Evolutionary conservation across 495 filamentous ascomycete genomes (phyloP).

Genomic region (Neurospora sp.): DNA sequence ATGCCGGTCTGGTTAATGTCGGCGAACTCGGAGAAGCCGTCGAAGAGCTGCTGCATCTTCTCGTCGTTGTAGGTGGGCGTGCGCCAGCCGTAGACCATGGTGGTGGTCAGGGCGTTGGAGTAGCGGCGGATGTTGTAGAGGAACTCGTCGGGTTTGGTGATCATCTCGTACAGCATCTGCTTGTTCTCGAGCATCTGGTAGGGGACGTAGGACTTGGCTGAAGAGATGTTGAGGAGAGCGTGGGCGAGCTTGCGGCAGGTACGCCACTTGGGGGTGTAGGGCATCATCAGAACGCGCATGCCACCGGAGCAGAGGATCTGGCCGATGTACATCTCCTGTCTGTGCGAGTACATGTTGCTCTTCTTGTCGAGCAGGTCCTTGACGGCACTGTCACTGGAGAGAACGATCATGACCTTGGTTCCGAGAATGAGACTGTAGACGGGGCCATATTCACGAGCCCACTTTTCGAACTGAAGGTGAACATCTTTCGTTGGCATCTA

Average conservation of each 20-base stretch:
- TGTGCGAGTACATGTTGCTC: conserved; percentile 27
- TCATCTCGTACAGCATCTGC: conserved; percentile 37
- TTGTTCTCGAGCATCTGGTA: conserved; percentile 45
- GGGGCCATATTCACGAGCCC: conserved; percentile 30
- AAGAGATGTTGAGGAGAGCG: conserved; percentile 33
- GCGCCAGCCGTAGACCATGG: conserved; percentile 47
- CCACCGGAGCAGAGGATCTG: conserved; percentile 25
- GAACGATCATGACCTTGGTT: conserved; percentile 25
- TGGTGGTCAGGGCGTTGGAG: conserved; percentile 44
- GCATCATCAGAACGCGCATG: conserved; percentile 26
- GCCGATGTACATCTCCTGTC: conserved; percentile 27
- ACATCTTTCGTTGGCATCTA: conserved; percentile 22
- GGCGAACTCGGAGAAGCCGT: conserved; percentile 41
- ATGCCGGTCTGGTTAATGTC: conserved; percentile 33
- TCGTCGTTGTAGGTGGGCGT: conserved; percentile 37
- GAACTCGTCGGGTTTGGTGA: conserved; percentile 28
- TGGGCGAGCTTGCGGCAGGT: conserved; percentile 35
- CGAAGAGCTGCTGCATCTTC: conserved; percentile 43
- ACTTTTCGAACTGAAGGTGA: conserved; percentile 29
- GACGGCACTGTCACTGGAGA: conserved; percentile 25
- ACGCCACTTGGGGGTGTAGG: conserved; percentile 31
- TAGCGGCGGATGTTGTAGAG: conserved; percentile 45
- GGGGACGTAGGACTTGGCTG: conserved; percentile 35
- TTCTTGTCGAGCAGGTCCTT: conserved; percentile 32
- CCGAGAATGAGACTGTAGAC: conserved; percentile 32